A percentile compares a stretch with the other conserved stretches of the same genome.
Evolutionary conservation across 2,329 filamentous ascomycete genomes (phyloP).

Genomic region (Juglanconis oblonga): DNA sequence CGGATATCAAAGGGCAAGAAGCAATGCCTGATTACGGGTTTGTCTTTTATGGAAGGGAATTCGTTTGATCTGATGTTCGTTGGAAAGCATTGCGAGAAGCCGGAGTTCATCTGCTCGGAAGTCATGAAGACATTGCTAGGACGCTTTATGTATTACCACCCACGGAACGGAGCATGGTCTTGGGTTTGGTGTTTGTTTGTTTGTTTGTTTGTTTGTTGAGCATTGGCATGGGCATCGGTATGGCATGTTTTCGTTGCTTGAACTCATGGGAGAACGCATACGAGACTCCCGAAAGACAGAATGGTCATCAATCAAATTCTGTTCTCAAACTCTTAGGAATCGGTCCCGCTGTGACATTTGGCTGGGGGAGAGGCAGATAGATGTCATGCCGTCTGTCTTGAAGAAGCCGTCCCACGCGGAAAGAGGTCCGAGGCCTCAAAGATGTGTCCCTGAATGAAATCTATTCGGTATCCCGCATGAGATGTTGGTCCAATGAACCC

Average conservation of each 20-base stretch:
- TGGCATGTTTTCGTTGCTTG: neutral
- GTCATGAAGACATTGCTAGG: neutral
- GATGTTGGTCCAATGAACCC: too few species aligned
- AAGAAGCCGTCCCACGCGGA: too few species aligned
- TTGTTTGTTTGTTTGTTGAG: constrained; percentile 3
- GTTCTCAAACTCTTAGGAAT: too few species aligned
- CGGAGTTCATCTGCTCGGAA: neutral
- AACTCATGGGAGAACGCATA: neutral
- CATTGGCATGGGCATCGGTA: neutral
- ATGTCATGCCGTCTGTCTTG: neutral
- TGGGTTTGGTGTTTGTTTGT: neutral
- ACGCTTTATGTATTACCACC: constrained; percentile 1
- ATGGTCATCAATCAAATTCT: neutral
- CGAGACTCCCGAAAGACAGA: neutral
- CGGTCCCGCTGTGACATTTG: neutral
- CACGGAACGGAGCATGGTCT: neutral
- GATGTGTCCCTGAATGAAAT: too few species aligned
- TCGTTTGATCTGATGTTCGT: neutral
- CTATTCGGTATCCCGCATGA: too few species aligned
- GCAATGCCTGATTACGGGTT: neutral
- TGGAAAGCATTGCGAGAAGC: neutral
- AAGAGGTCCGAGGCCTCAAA: too few species aligned
- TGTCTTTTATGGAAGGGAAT: neutral
- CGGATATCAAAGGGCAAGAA: neutral
- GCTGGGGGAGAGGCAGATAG: neutral